Evolutionary conservation across 495 filamentous ascomycete genomes (phyloP), one percentile per base, ranked within the genome.

Genomic region (Pseudomonodictys pantanalensis): DNA sequence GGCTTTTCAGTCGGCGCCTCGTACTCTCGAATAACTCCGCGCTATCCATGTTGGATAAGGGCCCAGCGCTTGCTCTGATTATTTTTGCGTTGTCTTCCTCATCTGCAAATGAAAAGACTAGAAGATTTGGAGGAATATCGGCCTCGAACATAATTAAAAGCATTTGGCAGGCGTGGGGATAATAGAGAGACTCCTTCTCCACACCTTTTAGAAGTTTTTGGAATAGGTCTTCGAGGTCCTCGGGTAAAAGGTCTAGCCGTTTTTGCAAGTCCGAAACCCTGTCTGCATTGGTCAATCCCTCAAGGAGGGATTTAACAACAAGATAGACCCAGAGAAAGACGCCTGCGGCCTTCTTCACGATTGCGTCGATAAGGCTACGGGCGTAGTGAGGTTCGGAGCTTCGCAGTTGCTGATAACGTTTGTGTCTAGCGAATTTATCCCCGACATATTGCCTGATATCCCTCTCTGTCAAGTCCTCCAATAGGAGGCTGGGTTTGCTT

Each of bases 241-340:
- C 5, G 2, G 62, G 62, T 10, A 62, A 5, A 9, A n/a, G 20
- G 12, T 52, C 18, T 2, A 66, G 58, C 0, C 62, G 50, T 3
- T n/a, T 12, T n/a, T 43, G 49, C 6, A 66, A 47, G 10, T 62
- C 46, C 2, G 2, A 1, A 2, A 66, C 7, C 2, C 44, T 22
- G 10, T 66, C 62, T 9, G 38, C 57, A 39, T 61, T 32, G 7
- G 29, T 0, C 0, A 61, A 25, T 0, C 62, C 62, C 23, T 56
- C 52, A 0, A 61, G 53, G 2, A 66, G 44, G 1, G 62, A 66
- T 1, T 50, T 35, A 1, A 41, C 53, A 8, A 62, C 62, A 1
- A 66, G 52, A 2, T 26, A 6, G 12, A 66, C 62, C 62, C 52
- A 66, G 0, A 66, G 39, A 20, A 62, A 66, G n/a, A 66, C 62